Base-by-base conservation (phyloP, 257 asterid genomes). In the Cordia subcordata region DNA sequence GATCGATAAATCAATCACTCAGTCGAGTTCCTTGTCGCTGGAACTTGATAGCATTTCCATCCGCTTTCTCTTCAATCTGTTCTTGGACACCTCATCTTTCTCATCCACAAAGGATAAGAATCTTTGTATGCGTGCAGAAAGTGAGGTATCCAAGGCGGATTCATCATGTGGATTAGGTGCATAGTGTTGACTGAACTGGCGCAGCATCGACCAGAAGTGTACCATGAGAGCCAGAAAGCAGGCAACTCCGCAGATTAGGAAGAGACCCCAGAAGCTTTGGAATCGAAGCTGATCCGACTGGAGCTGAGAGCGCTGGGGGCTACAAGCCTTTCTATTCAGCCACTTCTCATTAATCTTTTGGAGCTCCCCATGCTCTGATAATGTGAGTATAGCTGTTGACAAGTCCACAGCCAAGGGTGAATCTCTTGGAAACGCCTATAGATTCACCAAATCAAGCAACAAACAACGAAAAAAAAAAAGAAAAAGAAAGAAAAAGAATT, bases 211-310 rank as follows among this genome's bases (percentile, higher is more conserved):
- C 76, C 80, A 69, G 61, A 75, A 72, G 50, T 80, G 63, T 56
- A 80, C 14, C 35, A 79, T 16, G 17, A 87, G 71, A 23, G 85
- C 70, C 8, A 80, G 20, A 63, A 70, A 40, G 75, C 86, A 75
- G 1, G 70, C 70, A 20, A 77, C 52, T 33, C 85, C 90, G 44
- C 82, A 74, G 45, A 82, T 54, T 53, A 84, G 73, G 75, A 84
- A 84, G 21, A 87, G 83, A 14, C 95, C 90, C 85, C 79, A 70
- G 58, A 87, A 87, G 73, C 90, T 78, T 62, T 53, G 66, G 11
- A 79, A 22, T 18, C 64, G 75, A 50, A 83, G 82, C 10, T 77
- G 85, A 13, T 76, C 80, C 10, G 83, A 17, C 56, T 57, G 73
- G 0, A 23, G 21, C 35, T 61, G 49, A 11, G 84, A 62, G 55